phyloP scores from a whole-genome alignment of 352 stramenopile species.

The Lagenidium giganteum region DNA sequence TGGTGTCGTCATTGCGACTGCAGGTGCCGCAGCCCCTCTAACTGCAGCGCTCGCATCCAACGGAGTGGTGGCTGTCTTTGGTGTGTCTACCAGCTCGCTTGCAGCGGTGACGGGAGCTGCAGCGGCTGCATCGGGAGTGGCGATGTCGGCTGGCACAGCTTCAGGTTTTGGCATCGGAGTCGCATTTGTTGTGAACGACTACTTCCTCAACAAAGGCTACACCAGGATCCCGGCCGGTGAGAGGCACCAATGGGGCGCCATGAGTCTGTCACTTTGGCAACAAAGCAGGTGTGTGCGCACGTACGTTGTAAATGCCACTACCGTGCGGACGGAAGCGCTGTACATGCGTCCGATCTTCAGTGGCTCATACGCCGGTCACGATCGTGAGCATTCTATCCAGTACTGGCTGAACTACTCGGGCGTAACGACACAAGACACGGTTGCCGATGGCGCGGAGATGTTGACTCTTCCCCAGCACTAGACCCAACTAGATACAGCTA shows the following conservation, averaged over 20 bases:
- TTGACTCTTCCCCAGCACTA: too few species aligned
- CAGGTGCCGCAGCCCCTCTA: constrained; percentile 5
- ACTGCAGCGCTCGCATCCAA: background rate
- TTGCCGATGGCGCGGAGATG: constrained; percentile 4
- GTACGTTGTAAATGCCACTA: constrained; percentile 27
- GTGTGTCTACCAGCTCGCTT: constrained; percentile 6
- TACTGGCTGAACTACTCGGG: constrained; percentile 43
- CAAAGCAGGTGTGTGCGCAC: constrained; percentile 38
- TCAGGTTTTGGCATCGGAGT: constrained; percentile 30
- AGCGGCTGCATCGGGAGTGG: background rate
- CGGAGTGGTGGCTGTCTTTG: constrained; percentile 6
- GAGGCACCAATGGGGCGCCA: constrained; percentile 31
- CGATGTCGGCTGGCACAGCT: constrained; percentile 12
- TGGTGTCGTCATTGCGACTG: constrained; percentile 2
- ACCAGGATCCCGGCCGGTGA: constrained; percentile 22
- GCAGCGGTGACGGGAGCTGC: constrained; percentile 2
- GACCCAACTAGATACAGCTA: too few species aligned
- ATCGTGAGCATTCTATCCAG: constrained; percentile 39
- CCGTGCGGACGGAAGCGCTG: constrained; percentile 29
- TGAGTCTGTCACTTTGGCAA: constrained; percentile 42
- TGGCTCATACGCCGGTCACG: constrained; percentile 30
- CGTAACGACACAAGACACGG: constrained; percentile 16
- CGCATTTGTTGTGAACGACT: constrained; percentile 25
- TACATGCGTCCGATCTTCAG: constrained; percentile 60
- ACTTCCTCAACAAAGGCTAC: constrained; percentile 28